Percentiles rank a stretch among this genome's conserved stretches.
Conservation (phyloP, 2,329 filamentous ascomycete species). For the Byssoonygena ceratinophila region DNA sequence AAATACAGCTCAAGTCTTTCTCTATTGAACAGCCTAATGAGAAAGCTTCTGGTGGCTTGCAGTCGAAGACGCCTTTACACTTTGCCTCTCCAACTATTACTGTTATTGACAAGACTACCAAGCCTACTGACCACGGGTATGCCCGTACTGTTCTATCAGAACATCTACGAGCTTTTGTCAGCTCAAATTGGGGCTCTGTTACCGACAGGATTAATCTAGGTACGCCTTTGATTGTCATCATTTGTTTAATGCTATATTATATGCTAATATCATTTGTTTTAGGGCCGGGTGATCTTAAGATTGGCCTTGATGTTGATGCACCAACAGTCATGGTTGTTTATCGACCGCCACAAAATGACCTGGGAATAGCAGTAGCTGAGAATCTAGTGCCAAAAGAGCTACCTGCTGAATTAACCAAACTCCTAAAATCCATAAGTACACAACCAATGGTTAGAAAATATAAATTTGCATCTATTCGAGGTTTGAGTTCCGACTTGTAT, state of each 20-base stretch:
- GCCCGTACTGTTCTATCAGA: slow-evolving; percentile 65
- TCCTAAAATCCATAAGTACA: slow-evolving; percentile 48
- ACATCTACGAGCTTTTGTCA: slow-evolving; percentile 61
- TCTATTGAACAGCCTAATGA: slow-evolving; percentile 45
- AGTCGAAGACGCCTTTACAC: slow-evolving; percentile 27
- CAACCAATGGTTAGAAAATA: slow-evolving; percentile 61
- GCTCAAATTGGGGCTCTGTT: slow-evolving; percentile 64
- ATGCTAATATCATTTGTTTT: neutral
- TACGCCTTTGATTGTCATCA: slow-evolving; percentile 23
- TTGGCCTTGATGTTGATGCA: slow-evolving; percentile 54
- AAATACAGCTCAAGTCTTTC: slow-evolving; percentile 56
- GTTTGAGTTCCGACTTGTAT: slow-evolving; percentile 19
- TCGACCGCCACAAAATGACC: slow-evolving; percentile 63
- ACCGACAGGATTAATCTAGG: slow-evolving; percentile 74
- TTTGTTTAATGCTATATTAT: slow-evolving; percentile 15
- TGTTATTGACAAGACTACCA: slow-evolving; percentile 61
- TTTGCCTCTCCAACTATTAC: slow-evolving; percentile 31
- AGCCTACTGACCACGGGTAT: slow-evolving; percentile 44
- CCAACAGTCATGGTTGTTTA: slow-evolving; percentile 55
- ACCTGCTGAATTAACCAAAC: slow-evolving; percentile 52
- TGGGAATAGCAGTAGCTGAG: slow-evolving; percentile 65
- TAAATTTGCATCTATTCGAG: slow-evolving; percentile 50
- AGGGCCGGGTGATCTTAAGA: slow-evolving; percentile 59
- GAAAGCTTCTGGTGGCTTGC: slow-evolving; percentile 24
- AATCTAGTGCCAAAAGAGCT: slow-evolving; percentile 53